phyloP scores from a whole-genome alignment of 23 red algal genomes.

The Gracilaria caudata region DNA sequence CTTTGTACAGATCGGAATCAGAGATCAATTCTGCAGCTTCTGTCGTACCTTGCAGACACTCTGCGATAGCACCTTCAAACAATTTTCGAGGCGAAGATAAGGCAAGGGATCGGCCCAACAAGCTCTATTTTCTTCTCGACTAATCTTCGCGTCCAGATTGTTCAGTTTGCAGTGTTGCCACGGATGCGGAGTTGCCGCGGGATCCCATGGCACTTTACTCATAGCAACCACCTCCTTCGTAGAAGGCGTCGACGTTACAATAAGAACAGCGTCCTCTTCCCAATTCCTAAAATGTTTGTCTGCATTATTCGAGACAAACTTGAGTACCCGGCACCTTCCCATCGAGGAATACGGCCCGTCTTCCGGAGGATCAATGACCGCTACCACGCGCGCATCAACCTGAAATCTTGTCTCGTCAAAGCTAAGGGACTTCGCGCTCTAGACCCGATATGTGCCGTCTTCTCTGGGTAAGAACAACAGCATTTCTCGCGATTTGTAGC shows the following conservation, averaged over 20 bases:
- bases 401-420: too few relatives aligned
- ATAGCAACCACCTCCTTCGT: not conserved
- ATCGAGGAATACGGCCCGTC: too few relatives aligned
- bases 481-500: too few relatives aligned
- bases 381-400: too few relatives aligned
- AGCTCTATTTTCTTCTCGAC: constrained; percentile 21
- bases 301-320: constrained; percentile 34
- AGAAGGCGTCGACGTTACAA: constrained; percentile 31
- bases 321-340: not conserved
- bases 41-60: not conserved
- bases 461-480: too few relatives aligned
- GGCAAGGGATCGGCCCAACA: constrained; percentile 32
- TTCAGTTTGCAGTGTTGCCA: not conserved
- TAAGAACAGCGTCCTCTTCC: constrained; percentile 29
- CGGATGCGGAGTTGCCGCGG: constrained; percentile 8
- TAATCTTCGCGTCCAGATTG: constrained; percentile 13
- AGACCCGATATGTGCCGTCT: too few relatives aligned
- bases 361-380: too few relatives aligned
- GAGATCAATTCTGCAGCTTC: constrained; percentile 1
- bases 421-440: too few relatives aligned
- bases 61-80: constrained; percentile 8
- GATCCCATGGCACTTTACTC: constrained; percentile 11
- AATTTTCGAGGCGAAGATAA: not conserved
- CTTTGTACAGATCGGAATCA: constrained; percentile 25
- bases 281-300: constrained; percentile 13